Percentiles rank a stretch among this genome's conserved stretches.
phyloP scores from a whole-genome alignment of 805 yeast genomes.

The Trichomonascus vanleenenianus region DNA sequence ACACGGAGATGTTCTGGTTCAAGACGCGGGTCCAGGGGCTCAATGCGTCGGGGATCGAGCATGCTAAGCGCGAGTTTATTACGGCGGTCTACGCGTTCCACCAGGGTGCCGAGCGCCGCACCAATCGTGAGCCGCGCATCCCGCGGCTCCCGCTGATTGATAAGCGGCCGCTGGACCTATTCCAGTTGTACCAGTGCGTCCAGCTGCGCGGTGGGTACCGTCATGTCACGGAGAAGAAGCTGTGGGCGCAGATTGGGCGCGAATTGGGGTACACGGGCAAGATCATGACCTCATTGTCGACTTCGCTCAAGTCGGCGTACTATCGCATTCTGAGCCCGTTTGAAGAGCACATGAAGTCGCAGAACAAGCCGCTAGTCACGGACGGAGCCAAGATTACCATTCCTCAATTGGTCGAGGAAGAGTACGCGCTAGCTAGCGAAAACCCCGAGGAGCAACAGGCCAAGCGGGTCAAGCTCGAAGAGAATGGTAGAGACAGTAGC shows the following conservation, averaged over 20 bases:
- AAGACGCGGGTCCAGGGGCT: slow-evolving; percentile 42
- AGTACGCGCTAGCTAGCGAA: not conserved
- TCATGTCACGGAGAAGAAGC: slow-evolving; percentile 52
- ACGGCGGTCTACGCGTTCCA: slow-evolving; percentile 39
- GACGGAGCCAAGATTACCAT: slow-evolving; percentile 10
- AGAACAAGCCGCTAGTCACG: slow-evolving; percentile 6
- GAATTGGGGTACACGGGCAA: slow-evolving; percentile 71
- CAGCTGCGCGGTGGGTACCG: slow-evolving; percentile 58
- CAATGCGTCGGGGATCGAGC: slow-evolving; percentile 36
- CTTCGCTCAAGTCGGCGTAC: slow-evolving; percentile 57
- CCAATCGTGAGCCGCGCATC: slow-evolving; percentile 21
- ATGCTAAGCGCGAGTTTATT: slow-evolving; percentile 42
- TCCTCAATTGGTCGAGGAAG: not conserved
- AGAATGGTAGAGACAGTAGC: slow-evolving; percentile 8
- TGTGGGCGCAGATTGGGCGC: slow-evolving; percentile 79
- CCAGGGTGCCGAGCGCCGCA: slow-evolving; percentile 4
- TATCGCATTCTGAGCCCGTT: slow-evolving; percentile 34
- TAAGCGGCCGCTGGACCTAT: slow-evolving; percentile 58
- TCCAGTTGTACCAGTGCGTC: slow-evolving; percentile 49
- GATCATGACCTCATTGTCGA: slow-evolving; percentile 62
- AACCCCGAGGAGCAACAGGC: slow-evolving; percentile 9
- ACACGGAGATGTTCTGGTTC: slow-evolving; percentile 42
- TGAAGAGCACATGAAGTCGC: slow-evolving; percentile 14
- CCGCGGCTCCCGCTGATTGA: slow-evolving; percentile 58
- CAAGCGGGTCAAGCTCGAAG: slow-evolving; percentile 5